Conservation (phyloP, 768 basidiomycete genomes). For the Ramaria sp. region DNA sequence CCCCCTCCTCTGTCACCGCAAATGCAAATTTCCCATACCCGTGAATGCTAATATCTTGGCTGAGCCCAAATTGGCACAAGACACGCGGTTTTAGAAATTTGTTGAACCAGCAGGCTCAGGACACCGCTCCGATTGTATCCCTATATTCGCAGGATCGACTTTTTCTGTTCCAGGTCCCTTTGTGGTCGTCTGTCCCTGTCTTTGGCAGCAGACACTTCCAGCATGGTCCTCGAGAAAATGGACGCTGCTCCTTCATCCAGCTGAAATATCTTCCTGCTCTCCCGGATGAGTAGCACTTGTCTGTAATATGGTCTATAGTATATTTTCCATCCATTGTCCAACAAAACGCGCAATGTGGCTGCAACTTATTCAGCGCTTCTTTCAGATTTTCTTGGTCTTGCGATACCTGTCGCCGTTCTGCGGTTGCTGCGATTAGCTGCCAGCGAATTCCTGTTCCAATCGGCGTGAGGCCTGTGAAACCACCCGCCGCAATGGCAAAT, state of each 20-base stretch:
- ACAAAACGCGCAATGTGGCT: background rate
- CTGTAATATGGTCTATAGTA: background rate
- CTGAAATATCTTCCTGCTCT: background rate
- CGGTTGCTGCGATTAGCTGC: too few species aligned
- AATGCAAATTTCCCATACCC: background rate
- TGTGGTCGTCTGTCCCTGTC: background rate
- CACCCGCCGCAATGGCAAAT: too few species aligned
- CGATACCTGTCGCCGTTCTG: too few species aligned
- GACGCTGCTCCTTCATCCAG: background rate
- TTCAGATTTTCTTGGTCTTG: background rate
- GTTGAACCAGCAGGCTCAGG: background rate
- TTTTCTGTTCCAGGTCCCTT: background rate
- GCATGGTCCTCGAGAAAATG: background rate
- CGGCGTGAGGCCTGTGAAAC: too few species aligned
- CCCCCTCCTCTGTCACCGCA: background rate
- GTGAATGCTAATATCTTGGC: background rate
- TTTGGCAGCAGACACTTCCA: background rate
- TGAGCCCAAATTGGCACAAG: background rate
- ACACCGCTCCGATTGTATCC: background rate
- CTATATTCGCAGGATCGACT: background rate
- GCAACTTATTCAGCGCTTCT: background rate
- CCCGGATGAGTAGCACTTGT: background rate
- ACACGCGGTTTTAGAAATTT: background rate
- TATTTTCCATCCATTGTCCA: background rate
- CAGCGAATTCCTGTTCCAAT: too few species aligned